Conservation (phyloP, 371 early-diverging fungal genomes). For the Rhizopus microsporus region DNA sequence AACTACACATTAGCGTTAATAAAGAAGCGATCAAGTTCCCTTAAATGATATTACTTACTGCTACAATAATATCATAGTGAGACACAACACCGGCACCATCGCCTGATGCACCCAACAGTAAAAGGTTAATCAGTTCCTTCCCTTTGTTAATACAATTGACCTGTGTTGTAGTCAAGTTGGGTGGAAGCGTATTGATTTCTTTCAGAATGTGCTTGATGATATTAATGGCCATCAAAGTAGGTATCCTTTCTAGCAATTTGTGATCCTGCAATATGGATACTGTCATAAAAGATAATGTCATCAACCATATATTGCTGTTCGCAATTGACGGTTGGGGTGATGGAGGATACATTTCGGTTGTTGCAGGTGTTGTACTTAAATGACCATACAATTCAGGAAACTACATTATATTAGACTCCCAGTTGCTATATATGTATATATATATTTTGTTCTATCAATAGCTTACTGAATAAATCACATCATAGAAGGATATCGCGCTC, state of each 20-base stretch:
- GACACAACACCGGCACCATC: slow-evolving; percentile 54
- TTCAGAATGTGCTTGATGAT: slow-evolving; percentile 50
- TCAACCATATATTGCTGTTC: slow-evolving; percentile 45
- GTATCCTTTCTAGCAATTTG: slow-evolving; percentile 42
- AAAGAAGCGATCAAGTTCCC: background rate
- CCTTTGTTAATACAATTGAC: slow-evolving; percentile 49
- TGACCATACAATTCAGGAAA: slow-evolving; percentile 54
- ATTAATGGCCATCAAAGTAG: slow-evolving; percentile 47
- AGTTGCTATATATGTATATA: background rate
- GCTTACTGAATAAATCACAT: slow-evolving; percentile 49
- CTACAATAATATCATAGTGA: slow-evolving; percentile 55
- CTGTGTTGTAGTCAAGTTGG: slow-evolving; percentile 37
- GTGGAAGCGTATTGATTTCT: slow-evolving; percentile 50
- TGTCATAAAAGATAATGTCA: slow-evolving; percentile 44
- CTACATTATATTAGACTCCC: slow-evolving; percentile 10
- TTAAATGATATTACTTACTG: slow-evolving; percentile 24
- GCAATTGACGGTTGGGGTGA: slow-evolving; percentile 38
- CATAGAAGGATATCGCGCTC: slow-evolving; percentile 43
- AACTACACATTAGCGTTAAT: slow-evolving; percentile 21
- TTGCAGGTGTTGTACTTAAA: slow-evolving; percentile 30
- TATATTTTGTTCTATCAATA: background rate
- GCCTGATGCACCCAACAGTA: slow-evolving; percentile 44
- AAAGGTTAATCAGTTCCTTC: slow-evolving; percentile 47
- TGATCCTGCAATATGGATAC: slow-evolving; percentile 42
- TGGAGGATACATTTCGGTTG: slow-evolving; percentile 13